A percentile compares a stretch with the other conserved stretches of the same genome.
phyloP scores from a whole-genome alignment of 2,329 filamentous ascomycete species.

The Colletotrichum trifolii region DNA sequence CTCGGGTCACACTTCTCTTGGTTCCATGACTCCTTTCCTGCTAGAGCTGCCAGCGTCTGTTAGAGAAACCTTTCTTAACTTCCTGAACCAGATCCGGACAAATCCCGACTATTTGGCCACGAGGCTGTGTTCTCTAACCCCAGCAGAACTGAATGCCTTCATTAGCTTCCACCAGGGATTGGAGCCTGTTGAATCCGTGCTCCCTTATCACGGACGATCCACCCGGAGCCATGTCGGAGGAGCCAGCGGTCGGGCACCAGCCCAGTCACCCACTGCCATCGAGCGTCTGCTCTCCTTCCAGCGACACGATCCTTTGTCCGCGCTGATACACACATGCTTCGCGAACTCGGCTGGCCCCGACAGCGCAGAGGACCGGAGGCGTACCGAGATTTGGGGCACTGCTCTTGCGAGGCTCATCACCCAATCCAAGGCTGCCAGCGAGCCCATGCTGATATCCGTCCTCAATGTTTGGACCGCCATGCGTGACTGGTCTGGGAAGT shows the following conservation, averaged over 20 bases:
- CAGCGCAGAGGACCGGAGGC: constrained; percentile 81
- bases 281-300: constrained; percentile 90
- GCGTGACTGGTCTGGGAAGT: constrained; percentile 89
- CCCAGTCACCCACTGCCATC: constrained; percentile 70
- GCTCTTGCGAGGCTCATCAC: constrained; percentile 86
- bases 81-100: constrained; percentile 84
- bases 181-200: constrained; percentile 85
- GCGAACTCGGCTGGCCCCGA: constrained; percentile 86
- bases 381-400: constrained; percentile 89
- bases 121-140: constrained; percentile 79
- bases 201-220: constrained; percentile 72
- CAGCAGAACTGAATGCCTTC: constrained; percentile 80
- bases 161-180: constrained; percentile 82
- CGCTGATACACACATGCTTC: constrained; percentile 89
- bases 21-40: constrained; percentile 67
- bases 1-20: constrained; percentile 50
- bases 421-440: constrained; percentile 78
- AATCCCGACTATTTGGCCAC: constrained; percentile 90
- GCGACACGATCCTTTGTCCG: constrained; percentile 85
- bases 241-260: constrained; percentile 42
- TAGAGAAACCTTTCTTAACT: constrained; percentile 79
- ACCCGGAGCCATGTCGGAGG: constrained; percentile 56
- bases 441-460: constrained; percentile 84
- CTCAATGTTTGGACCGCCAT: constrained; percentile 89
- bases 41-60: constrained; percentile 81